These are phyloP conservation scores for Calocera cornea DNA, from an alignment of 768 basidiomycete species.

Conservation along the genomic window DNA sequence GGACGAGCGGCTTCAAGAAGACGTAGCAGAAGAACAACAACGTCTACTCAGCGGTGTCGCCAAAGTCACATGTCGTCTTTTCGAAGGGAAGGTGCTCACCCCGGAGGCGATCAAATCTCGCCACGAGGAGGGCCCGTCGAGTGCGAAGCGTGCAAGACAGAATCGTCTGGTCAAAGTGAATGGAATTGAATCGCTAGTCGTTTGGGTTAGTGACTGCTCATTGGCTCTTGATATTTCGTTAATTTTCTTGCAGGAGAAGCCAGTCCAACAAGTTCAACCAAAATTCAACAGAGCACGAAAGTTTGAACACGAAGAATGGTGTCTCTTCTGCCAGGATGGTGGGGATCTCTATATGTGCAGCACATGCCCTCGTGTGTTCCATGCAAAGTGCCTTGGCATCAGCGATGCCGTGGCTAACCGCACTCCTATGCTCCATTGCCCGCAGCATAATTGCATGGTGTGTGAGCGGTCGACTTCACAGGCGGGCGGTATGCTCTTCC, in stretches of 20 bases:
- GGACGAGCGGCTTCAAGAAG: slow-evolving; percentile 23
- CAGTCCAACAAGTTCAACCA: background rate
- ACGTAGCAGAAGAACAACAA: slow-evolving; percentile 43
- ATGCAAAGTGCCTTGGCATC: slow-evolving; percentile 36
- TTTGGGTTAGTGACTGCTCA: background rate
- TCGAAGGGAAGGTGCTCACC: slow-evolving; percentile 35
- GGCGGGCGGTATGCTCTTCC: slow-evolving; percentile 45
- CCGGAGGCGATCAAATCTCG: slow-evolving; percentile 24
- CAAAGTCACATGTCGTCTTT: slow-evolving; percentile 43
- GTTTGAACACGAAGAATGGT: slow-evolving; percentile 45
- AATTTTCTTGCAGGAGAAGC: background rate
- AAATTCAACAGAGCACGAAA: slow-evolving; percentile 26
- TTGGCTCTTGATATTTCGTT: background rate
- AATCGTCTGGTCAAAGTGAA: slow-evolving; percentile 31
- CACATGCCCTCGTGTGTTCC: slow-evolving; percentile 47
- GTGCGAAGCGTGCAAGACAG: slow-evolving; percentile 33
- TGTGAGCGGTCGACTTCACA: slow-evolving; percentile 35
- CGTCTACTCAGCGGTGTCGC: slow-evolving; percentile 41
- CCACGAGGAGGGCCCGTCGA: slow-evolving; percentile 33
- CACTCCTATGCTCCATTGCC: slow-evolving; percentile 25
- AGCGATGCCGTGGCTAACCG: slow-evolving; percentile 22
- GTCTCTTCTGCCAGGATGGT: slow-evolving; percentile 46
- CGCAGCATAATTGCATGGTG: slow-evolving; percentile 37
- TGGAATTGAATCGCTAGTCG: slow-evolving; percentile 26
- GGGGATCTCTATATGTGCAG: slow-evolving; percentile 38